These are phyloP conservation scores for Cylindrotheca closterium DNA, from an alignment of 108 stramenopile species.

Conservation along the genomic window DNA sequence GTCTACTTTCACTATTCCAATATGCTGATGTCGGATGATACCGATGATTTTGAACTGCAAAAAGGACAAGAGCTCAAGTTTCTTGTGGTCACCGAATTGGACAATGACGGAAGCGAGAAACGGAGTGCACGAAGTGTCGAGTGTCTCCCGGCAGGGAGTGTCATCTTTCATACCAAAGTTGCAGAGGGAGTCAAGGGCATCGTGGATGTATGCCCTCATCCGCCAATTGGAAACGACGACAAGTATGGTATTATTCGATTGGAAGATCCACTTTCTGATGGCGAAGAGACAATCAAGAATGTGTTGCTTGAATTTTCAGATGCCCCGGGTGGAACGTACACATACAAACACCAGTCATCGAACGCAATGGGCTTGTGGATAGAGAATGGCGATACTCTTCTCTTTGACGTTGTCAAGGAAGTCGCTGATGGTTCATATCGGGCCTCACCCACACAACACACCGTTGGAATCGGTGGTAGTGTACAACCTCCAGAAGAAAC, in stretches of 20 bases:
- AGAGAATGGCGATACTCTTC: conserved; percentile 56
- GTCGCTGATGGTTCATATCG: conserved; percentile 55
- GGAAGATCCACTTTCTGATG: conserved; percentile 23
- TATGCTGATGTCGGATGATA: conserved; percentile 37
- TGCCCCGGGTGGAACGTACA: conserved; percentile 66
- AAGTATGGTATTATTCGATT: conserved; percentile 50
- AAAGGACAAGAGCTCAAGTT: conserved; percentile 79
- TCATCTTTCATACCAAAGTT: conserved; percentile 58
- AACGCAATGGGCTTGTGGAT: conserved; percentile 58
- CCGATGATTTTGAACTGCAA: conserved; percentile 32
- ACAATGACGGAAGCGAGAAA: conserved; percentile 16
- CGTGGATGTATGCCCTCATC: conserved; percentile 53
- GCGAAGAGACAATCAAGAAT: conserved; percentile 31
- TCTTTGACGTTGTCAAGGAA: conserved; percentile 73
- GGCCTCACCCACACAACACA: conserved; percentile 60
- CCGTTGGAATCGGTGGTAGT: conserved; percentile 21
- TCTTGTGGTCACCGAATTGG: conserved; percentile 44
- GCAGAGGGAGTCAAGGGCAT: conserved; percentile 68
- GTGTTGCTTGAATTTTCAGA: conserved; percentile 48
- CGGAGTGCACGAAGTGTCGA: conserved; percentile 62
- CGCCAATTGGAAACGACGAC: conserved; percentile 28
- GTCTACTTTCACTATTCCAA: conserved; percentile 75
- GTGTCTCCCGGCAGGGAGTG: conserved; percentile 59
- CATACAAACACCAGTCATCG: conserved; percentile 24
- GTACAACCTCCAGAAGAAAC: conserved; percentile 11